These are phyloP conservation scores for Rubia tinctorum DNA, from an alignment of 305 asterid species.

Conservation along the genomic window DNA sequence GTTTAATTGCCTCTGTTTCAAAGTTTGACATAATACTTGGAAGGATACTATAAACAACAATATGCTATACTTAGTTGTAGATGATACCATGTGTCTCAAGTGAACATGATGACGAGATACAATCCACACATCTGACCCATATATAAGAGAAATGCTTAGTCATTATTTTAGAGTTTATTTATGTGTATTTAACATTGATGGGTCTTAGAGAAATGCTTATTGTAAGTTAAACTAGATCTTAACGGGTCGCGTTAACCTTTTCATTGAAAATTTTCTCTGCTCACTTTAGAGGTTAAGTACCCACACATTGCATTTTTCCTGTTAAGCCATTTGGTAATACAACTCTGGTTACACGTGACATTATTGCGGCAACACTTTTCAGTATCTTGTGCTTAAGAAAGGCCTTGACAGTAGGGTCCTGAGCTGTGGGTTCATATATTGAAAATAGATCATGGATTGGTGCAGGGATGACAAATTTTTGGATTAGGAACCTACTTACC, in stretches of 20 bases:
- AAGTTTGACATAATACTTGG: neutral
- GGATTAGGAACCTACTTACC: neutral
- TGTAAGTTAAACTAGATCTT: neutral
- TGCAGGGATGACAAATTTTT: neutral
- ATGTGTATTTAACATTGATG: neutral
- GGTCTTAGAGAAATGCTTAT: too few species aligned
- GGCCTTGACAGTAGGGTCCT: neutral
- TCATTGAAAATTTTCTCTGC: neutral
- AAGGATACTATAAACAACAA: neutral
- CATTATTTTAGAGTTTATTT: neutral
- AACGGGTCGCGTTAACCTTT: neutral
- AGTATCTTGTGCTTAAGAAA: neutral
- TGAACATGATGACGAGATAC: neutral
- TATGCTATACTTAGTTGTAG: neutral
- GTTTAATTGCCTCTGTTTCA: neutral
- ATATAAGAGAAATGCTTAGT: neutral
- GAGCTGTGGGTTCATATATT: neutral
- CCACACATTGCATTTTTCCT: neutral
- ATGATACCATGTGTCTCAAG: neutral
- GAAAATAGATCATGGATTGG: neutral
- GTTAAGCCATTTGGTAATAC: neutral
- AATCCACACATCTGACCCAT: neutral
- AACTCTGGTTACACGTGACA: too few species aligned
- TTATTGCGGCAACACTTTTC: neutral
- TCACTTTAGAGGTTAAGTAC: neutral